Base-by-base conservation (phyloP, 345 rosid species). In the Aquilaria sinensis region DNA sequence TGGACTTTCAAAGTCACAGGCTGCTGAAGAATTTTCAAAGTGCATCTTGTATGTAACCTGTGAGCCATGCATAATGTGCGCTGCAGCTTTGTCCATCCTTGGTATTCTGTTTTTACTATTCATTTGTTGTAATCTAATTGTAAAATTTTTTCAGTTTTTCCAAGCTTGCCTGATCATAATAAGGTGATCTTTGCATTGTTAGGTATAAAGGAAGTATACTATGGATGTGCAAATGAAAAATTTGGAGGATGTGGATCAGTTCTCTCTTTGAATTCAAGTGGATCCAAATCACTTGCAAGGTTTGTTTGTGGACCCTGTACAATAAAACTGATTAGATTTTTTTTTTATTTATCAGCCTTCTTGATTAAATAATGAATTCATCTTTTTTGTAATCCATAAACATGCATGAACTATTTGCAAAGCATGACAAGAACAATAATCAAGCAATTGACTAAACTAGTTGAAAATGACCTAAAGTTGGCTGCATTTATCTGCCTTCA, bases 21-120 rank as follows among this genome's bases (percentile, higher is more conserved):
- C 85, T 63, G 87, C 86, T 31, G 81, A 86, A 61, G 83, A 67
- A 5, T 85, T 88, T 72, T 86, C 85, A 12, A 66, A 66, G 41
- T 94, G 89, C 67, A 37, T 58, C 58, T 84, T 88, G 60, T 94
- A 85, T 54, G 97, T 88, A 56, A 85, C 99, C 67, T 88, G 92
- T 72, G 99, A 90, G 81, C 96, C 89, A 12, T 90, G 96, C 73
- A 90, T 88, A 56, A 90, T 93, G 97, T 94, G 96, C 72, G 96
- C 96, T 67, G 81, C 92, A 1, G 95, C 96, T 52, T 75, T 86
- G 72, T 85, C 93, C 3, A 79, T 86, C 70, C 78, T 90, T 49
- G 88, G 93, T 88, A 83, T 64, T 16, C 46, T 34, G 15, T 56
- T 33, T 16, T 53, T n/a, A 15, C 48, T 4, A n/a, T 62, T 15